Conservation (phyloP, 2,329 filamentous ascomycete species). For the Trichoderma sp. region DNA sequence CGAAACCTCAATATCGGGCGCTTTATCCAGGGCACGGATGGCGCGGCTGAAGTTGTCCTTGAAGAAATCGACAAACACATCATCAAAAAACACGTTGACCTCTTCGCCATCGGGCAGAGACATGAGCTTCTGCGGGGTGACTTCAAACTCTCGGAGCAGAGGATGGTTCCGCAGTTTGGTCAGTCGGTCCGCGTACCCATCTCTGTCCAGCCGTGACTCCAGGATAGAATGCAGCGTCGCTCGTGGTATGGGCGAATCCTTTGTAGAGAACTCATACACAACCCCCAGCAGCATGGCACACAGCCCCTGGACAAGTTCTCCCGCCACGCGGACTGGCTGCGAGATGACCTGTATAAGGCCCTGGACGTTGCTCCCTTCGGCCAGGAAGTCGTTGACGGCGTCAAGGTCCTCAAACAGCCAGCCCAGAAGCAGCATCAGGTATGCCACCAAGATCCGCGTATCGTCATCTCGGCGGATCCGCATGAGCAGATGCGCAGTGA, state of each 20-base stretch:
- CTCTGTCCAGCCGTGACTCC: slow-evolving; percentile 74
- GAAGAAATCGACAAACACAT: slow-evolving; percentile 86
- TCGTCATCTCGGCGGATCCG: slow-evolving; percentile 77
- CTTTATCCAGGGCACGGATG: slow-evolving; percentile 81
- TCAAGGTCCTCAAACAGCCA: slow-evolving; percentile 94
- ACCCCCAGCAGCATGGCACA: slow-evolving; percentile 84
- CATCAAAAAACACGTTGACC: slow-evolving; percentile 83
- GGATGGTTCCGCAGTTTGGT: slow-evolving; percentile 76
- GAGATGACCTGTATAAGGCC: slow-evolving; percentile 74
- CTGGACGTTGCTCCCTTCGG: slow-evolving; percentile 90
- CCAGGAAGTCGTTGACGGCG: slow-evolving; percentile 89
- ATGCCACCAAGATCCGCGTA: slow-evolving; percentile 77
- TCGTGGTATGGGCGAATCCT: slow-evolving; percentile 88
- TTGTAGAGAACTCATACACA: slow-evolving; percentile 95
- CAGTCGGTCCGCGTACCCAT: slow-evolving; percentile 83
- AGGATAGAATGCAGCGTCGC: slow-evolving; percentile 79
- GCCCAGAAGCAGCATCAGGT: slow-evolving; percentile 82
- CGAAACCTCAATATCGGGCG: slow-evolving; percentile 84
- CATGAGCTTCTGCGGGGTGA: slow-evolving; percentile 70
- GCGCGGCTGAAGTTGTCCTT: slow-evolving; percentile 94
- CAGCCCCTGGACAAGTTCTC: slow-evolving; percentile 74
- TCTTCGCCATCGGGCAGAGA: slow-evolving; percentile 53
- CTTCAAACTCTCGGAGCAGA: slow-evolving; percentile 85
- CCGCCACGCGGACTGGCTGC: slow-evolving; percentile 60
- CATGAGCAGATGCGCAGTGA: slow-evolving; percentile 82